Evolutionary conservation across 2,329 filamentous ascomycete species (phyloP).

Genomic region (Pseudogymnoascus sp.): DNA sequence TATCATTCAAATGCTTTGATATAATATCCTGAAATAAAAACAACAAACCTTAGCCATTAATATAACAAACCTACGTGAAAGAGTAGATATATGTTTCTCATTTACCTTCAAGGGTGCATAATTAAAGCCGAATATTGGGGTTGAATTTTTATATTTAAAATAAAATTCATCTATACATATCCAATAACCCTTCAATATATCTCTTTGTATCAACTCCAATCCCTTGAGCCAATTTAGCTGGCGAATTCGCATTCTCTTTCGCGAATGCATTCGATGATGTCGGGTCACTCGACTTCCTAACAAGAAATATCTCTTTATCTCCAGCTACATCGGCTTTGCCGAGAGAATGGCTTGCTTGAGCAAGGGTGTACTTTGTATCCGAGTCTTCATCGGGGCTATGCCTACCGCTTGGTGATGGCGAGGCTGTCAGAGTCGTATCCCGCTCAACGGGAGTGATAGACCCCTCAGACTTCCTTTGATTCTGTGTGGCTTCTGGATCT

Average conservation of each 20-base stretch:
- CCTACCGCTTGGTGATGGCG: neutral
- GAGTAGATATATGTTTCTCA: neutral
- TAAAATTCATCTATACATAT: conserved; percentile 32
- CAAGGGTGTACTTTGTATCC: neutral
- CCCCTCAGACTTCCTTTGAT: neutral
- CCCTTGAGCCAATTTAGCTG: conserved; percentile 57
- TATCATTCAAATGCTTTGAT: neutral
- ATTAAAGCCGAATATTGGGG: neutral
- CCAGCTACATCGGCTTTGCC: conserved; percentile 9
- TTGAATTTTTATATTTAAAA: neutral
- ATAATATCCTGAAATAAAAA: neutral
- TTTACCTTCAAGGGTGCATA: neutral
- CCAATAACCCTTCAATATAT: conserved; percentile 67
- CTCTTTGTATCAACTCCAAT: conserved; percentile 69
- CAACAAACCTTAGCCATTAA: neutral
- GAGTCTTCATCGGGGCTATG: neutral
- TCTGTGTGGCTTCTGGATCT: conserved; percentile 27
- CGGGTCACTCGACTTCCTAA: conserved; percentile 50
- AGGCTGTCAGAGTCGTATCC: neutral
- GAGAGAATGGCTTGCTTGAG: neutral
- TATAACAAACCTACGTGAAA: neutral
- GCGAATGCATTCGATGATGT: neutral
- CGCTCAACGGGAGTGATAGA: neutral
- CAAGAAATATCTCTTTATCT: conserved; percentile 53
- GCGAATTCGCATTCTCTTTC: conserved; percentile 41